Conservation (phyloP, 1,139 yeast genomes). For the Nakaseomyces uthaithaninus region DNA sequence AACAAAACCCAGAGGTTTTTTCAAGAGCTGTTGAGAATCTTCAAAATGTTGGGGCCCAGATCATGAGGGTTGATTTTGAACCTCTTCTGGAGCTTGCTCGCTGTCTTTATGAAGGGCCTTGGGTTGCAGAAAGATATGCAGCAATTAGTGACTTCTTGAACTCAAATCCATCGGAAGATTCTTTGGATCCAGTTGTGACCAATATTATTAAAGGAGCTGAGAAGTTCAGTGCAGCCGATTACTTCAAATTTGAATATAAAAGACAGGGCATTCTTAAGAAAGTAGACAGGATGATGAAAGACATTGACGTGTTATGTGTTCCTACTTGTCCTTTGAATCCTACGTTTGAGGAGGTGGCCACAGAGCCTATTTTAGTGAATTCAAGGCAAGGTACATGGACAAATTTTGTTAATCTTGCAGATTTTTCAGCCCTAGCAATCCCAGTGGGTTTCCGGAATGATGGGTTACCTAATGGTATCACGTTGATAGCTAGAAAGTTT, state of each 20-base stretch:
- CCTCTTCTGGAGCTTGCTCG: conserved; percentile 76
- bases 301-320: conserved; percentile 67
- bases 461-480: conserved; percentile 85
- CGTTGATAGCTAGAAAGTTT: conserved; percentile 71
- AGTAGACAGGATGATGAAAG: conserved; percentile 47
- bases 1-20: conserved; percentile 64
- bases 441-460: conserved; percentile 83
- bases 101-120: conserved; percentile 92
- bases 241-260: conserved; percentile 76
- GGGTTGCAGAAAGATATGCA: conserved; percentile 93
- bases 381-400: conserved; percentile 95
- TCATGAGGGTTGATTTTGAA: conserved; percentile 58
- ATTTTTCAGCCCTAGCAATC: conserved; percentile 80
- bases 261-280: conserved; percentile 67
- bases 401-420: conserved; percentile 90
- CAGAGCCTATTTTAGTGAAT: conserved; percentile 76
- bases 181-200: conserved; percentile 78
- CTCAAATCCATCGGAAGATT: conserved; percentile 61
- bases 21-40: conserved; percentile 52
- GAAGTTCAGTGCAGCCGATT: conserved; percentile 68
- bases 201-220: conserved; percentile 72
- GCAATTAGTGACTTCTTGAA: conserved; percentile 69
- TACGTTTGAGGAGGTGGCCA: conserved; percentile 56
- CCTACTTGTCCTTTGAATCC: conserved; percentile 96
- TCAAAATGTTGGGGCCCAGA: conserved; percentile 46